Evolutionary conservation across 1,284 basidiomycete species (phyloP).

Genomic region (Ceratobasidium sp.): DNA sequence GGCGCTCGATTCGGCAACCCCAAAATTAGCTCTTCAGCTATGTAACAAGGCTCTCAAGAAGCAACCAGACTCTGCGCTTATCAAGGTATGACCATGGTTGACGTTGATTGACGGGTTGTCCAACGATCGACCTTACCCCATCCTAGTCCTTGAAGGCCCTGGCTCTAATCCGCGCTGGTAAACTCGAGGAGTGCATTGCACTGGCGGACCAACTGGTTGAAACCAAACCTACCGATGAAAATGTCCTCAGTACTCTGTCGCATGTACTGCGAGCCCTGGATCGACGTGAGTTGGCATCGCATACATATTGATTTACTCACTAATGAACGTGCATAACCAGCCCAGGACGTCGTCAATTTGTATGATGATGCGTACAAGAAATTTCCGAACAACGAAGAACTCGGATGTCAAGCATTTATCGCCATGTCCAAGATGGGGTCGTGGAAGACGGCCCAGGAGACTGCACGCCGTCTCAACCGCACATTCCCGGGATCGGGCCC

Average conservation of each 20-base stretch:
- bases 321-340: slow-evolving; percentile 25
- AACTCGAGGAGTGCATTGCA: slow-evolving; percentile 77
- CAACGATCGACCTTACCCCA: neutral
- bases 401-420: slow-evolving; percentile 80
- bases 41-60: slow-evolving; percentile 85
- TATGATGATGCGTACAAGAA: slow-evolving; percentile 53
- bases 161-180: slow-evolving; percentile 77
- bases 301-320: slow-evolving; percentile 28
- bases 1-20: slow-evolving; percentile 80
- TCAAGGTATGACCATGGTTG: slow-evolving; percentile 61
- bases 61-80: slow-evolving; percentile 70
- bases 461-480: slow-evolving; percentile 49
- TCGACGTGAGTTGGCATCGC: slow-evolving; percentile 61
- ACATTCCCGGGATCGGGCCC: slow-evolving; percentile 27
- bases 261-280: slow-evolving; percentile 77
- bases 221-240: slow-evolving; percentile 68
- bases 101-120: slow-evolving; percentile 11
- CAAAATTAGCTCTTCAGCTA: slow-evolving; percentile 79
- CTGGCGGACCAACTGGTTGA: slow-evolving; percentile 79
- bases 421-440: slow-evolving; percentile 75
- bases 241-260: slow-evolving; percentile 76
- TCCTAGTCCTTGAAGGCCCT: slow-evolving; percentile 79
- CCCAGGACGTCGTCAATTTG: slow-evolving; percentile 47
- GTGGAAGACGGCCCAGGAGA: slow-evolving; percentile 82
- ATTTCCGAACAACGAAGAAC: slow-evolving; percentile 77